A percentile compares a stretch with the other conserved stretches of the same genome.
Evolutionary conservation across 495 filamentous ascomycete genomes (phyloP).

Genomic region (Aspergillus kassunensis): DNA sequence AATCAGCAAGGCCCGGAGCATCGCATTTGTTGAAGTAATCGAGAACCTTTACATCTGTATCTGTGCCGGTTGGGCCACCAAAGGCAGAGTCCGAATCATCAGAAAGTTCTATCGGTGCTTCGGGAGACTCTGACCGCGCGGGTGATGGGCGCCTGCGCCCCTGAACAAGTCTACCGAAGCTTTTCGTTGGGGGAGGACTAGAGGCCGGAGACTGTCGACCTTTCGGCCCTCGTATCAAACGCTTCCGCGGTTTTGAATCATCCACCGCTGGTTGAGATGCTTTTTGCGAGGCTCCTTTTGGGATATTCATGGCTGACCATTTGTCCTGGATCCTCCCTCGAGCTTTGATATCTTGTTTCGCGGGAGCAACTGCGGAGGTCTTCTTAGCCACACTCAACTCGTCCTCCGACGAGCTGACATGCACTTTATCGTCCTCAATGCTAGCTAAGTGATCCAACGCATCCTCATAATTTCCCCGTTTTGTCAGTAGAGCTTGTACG

Average conservation of each 20-base stretch:
- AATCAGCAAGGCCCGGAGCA: constrained; percentile 67
- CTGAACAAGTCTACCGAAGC: constrained; percentile 50
- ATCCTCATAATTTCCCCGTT: constrained; percentile 55
- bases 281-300: constrained; percentile 17
- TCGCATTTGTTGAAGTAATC: constrained; percentile 80
- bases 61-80: constrained; percentile 31
- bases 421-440: constrained; percentile 13
- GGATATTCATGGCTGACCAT: constrained; percentile 48
- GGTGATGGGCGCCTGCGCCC: constrained; percentile 51
- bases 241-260: constrained; percentile 31
- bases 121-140: constrained; percentile 36
- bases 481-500: constrained; percentile 47
- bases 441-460: constrained; percentile 50
- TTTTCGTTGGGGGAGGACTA: constrained; percentile 28
- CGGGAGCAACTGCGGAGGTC: constrained; percentile 22
- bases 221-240: constrained; percentile 39
- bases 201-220: constrained; percentile 18
- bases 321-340: constrained; percentile 58
- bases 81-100: constrained; percentile 56
- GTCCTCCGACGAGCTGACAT: constrained; percentile 35
- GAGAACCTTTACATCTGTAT: constrained; percentile 57
- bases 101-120: constrained; percentile 41
- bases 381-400: constrained; percentile 27
- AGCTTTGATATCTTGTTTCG: constrained; percentile 59
- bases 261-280: constrained; percentile 23